These are phyloP conservation scores for Ceratocystis ficicola DNA, from an alignment of 2,329 filamentous ascomycete genomes.

Conservation along the genomic window DNA sequence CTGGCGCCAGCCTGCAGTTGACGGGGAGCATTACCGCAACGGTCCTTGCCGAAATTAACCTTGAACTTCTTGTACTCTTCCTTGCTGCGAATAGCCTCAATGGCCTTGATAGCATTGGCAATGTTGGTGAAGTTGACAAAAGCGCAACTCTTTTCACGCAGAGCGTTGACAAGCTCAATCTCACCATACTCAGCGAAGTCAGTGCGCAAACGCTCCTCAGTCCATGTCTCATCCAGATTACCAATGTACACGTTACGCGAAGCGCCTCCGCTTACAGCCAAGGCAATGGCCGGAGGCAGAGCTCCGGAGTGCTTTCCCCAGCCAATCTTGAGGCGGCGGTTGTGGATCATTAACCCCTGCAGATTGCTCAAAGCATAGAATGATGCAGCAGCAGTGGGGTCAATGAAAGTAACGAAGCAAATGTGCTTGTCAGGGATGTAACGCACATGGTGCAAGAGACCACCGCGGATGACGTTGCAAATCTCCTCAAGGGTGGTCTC, in stretches of 20 bases:
- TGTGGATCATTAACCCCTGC: slow-evolving; percentile 98
- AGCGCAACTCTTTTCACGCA: slow-evolving; percentile 97
- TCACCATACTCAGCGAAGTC: slow-evolving; percentile 97
- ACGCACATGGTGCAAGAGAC: slow-evolving; percentile 90
- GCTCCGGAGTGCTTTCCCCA: slow-evolving; percentile 99
- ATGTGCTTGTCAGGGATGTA: slow-evolving; percentile 99
- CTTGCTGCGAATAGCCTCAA: slow-evolving; percentile 85
- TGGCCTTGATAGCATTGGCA: slow-evolving; percentile 98
- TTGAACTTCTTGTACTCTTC: slow-evolving; percentile 98
- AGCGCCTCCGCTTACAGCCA: slow-evolving; percentile 90
- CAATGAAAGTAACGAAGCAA: slow-evolving; percentile 98
- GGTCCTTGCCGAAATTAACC: slow-evolving; percentile 98
- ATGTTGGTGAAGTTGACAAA: slow-evolving; percentile 99
- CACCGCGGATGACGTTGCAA: slow-evolving; percentile 94
- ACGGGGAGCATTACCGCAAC: slow-evolving; percentile 89
- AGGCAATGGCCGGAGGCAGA: slow-evolving; percentile 84
- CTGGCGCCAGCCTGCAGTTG: slow-evolving; percentile 54
- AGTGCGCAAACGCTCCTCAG: slow-evolving; percentile 84
- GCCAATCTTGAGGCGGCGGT: slow-evolving; percentile 91
- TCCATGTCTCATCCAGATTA: slow-evolving; percentile 95
- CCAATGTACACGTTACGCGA: slow-evolving; percentile 98
- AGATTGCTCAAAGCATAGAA: slow-evolving; percentile 97
- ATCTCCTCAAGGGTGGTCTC: slow-evolving; percentile 99
- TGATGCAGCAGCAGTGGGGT: slow-evolving; percentile 90
- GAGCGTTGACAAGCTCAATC: slow-evolving; percentile 91